A percentile compares a stretch with the other conserved stretches of the same genome.
These are phyloP conservation scores for Solanum sejunctum DNA, from an alignment of 257 asterid genomes.

Conservation along the genomic window DNA sequence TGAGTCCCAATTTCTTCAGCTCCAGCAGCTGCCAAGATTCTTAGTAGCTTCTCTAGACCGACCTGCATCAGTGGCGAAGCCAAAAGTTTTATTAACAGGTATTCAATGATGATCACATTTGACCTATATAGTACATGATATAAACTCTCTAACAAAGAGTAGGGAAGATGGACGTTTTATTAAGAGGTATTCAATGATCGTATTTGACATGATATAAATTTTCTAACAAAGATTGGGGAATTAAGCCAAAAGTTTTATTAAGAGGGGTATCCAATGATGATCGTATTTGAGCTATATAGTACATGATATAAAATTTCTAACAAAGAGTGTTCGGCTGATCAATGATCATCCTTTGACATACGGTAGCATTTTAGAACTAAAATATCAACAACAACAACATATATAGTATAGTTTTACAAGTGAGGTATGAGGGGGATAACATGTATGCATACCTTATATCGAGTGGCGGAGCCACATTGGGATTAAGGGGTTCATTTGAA, in stretches of 20 bases:
- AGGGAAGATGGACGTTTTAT: too few relatives aligned
- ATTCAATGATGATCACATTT: not conserved
- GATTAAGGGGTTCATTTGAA: too few relatives aligned
- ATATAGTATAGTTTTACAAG: not conserved
- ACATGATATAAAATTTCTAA: too few relatives aligned
- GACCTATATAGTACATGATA: not conserved
- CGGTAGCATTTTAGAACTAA: not conserved
- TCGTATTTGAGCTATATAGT: too few relatives aligned
- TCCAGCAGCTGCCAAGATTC: conserved; percentile 66
- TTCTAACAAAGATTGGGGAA: too few relatives aligned
- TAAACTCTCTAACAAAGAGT: too few relatives aligned
- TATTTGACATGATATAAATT: too few relatives aligned
- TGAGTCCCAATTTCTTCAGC: conserved; percentile 89
- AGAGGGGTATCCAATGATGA: too few relatives aligned
- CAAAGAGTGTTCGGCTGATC: not conserved
- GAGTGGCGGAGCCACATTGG: too few relatives aligned
- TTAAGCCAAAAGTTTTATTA: too few relatives aligned
- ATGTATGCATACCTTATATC: not conserved
- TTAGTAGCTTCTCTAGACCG: conserved; percentile 49
- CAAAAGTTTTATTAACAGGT: not conserved
- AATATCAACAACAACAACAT: not conserved
- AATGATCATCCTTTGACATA: not conserved
- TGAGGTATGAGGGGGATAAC: not conserved
- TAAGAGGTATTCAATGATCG: too few relatives aligned
- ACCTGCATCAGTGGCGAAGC: not conserved